phyloP scores from a whole-genome alignment of 2,329 filamentous ascomycete genomes.

The Colletotrichum costaricense region DNA sequence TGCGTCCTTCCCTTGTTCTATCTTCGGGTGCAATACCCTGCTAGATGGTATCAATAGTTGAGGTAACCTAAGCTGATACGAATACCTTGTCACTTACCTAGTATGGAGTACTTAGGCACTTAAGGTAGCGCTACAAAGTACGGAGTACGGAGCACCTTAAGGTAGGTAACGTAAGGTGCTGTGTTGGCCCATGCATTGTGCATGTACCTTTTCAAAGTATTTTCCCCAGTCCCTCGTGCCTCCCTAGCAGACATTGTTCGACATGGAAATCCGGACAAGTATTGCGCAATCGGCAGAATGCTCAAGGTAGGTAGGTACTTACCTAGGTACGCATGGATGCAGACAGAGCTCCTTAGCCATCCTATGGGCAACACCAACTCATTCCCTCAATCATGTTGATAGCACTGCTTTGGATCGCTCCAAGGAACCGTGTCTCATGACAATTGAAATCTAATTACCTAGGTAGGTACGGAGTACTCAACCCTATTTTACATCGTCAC shows the following conservation, averaged over 20 bases:
- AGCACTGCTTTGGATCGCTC: not conserved
- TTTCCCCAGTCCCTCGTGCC: not conserved
- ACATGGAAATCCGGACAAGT: not conserved
- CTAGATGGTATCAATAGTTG: not conserved
- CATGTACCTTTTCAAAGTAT: not conserved
- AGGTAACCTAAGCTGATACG: not conserved
- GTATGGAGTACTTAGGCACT: no score
- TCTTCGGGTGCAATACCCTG: not conserved
- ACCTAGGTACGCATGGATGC: no score
- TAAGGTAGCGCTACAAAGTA: no score
- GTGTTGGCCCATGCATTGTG: not conserved
- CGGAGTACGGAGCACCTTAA: no score
- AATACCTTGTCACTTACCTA: not conserved
- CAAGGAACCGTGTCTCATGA: not conserved
- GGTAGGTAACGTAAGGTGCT: no score
- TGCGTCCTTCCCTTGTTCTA: not conserved
- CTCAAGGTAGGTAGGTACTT: not conserved
- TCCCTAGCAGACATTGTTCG: not conserved
- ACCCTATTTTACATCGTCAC: not conserved
- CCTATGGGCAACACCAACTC: no score
- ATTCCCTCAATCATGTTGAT: not conserved
- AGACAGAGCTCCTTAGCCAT: no score
- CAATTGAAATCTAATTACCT: not conserved
- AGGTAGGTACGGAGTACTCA: no score
- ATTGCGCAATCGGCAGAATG: not conserved